These are phyloP conservation scores for Jatropha podagrica DNA, from an alignment of 441 rosid species.

Conservation along the genomic window DNA sequence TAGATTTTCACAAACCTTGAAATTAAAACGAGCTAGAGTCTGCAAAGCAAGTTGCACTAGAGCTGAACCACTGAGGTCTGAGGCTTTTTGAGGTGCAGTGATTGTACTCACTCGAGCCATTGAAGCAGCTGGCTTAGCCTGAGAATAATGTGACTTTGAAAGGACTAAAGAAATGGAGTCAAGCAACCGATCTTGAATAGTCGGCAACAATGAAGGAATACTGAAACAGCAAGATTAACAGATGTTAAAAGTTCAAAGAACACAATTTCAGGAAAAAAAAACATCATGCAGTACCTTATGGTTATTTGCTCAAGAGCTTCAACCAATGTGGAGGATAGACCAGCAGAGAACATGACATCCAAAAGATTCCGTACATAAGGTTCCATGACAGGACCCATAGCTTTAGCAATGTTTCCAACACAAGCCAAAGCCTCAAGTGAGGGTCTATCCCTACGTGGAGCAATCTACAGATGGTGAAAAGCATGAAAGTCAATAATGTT, in stretches of 20 bases:
- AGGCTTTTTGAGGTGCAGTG: constrained; percentile 58
- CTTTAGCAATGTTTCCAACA: constrained; percentile 97
- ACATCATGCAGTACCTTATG: constrained; percentile 48
- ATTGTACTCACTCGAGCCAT: constrained; percentile 55
- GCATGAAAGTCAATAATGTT: constrained; percentile 18
- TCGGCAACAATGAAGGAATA: constrained; percentile 87
- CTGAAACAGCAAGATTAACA: constrained; percentile 48
- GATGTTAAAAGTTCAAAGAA: constrained; percentile 11
- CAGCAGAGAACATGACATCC: constrained; percentile 88
- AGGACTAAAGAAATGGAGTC: constrained; percentile 84
- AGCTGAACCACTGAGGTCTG: constrained; percentile 72
- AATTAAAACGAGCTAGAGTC: constrained; percentile 95
- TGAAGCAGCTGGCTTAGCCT: constrained; percentile 63
- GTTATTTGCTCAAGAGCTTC: constrained; percentile 93
- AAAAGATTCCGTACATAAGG: constrained; percentile 78
- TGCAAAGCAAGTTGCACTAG: constrained; percentile 96
- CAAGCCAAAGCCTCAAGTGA: constrained; percentile 98
- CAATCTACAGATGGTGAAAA: constrained; percentile 57
- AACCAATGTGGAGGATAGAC: constrained; percentile 84
- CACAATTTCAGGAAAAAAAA: not conserved
- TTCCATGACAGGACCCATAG: constrained; percentile 95
- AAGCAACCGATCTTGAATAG: constrained; percentile 90
- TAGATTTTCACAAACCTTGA: constrained; percentile 57
- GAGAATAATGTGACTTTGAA: constrained; percentile 76
- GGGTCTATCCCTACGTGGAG: constrained; percentile 98